Base-by-base conservation (phyloP, 176 grass and related monocot genomes). In the maize (Zea mays) region DNA sequence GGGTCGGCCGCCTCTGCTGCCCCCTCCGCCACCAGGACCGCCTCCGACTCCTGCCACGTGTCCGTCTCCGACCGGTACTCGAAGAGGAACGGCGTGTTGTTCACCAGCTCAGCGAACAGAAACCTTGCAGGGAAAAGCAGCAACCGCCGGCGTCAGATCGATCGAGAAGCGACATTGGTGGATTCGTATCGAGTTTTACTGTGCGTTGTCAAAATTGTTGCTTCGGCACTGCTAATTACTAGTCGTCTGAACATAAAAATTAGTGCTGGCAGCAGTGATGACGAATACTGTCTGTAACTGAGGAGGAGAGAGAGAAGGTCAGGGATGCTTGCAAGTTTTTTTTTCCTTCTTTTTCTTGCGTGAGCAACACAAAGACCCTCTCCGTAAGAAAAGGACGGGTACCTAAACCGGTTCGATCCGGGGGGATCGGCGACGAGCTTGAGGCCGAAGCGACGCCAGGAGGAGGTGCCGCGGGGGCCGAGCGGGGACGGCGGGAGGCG, bases 401-500 rank as follows among this genome's bases (percentile, higher is more conserved):
- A 85, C 73, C 92, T 85, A 83, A 99, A 99, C 35, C 66, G 75
- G 67, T 79, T 82, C 6, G 89, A 86, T 38, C 87, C 85, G 80
- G 72, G 85, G 5, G 91, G 87, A 59, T 99, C 96, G 68, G 92
- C 81, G 10, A 90, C 85, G 74, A 95, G 89, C 75, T 99, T 94
- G 77, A 99, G 77, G 3, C 89, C 87, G 51, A 93, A 90, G 33
- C 96, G 89, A 39, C 96, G 89, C 96, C 96, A 98, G 15, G 96
- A 92, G 40, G 92, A 88, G 33, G 96, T 98, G 65, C 96, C 96
- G 41, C 96, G 91, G 1, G 90, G 96, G 4, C 96, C 96, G 78
- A 98, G 92, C n/a, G 92, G 92, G 7, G 89, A 92, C 76, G 89
- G 83, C 38, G 96, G 96, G 7, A 92, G 58, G 2, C 92, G 85